These are phyloP conservation scores for Cadophora gregata DNA, from an alignment of 2,329 filamentous ascomycete genomes.

Conservation along the genomic window DNA sequence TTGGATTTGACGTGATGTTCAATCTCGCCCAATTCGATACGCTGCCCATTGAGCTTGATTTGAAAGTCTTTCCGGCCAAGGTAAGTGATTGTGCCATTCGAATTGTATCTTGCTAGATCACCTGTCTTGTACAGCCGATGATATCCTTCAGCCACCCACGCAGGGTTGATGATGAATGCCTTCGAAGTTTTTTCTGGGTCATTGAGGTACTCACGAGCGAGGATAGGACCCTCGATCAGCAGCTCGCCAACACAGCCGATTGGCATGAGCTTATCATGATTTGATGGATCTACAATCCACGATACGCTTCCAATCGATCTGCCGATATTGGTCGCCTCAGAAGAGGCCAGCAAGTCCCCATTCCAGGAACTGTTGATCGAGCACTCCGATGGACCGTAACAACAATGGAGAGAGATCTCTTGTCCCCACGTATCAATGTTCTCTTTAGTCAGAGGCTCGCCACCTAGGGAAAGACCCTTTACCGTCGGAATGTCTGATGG, in stretches of 20 bases:
- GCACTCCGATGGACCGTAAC: constrained; percentile 1
- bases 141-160: constrained; percentile 55
- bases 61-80: constrained; percentile 62
- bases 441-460: not conserved
- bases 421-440: not conserved
- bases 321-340: constrained; percentile 9
- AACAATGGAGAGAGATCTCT: not conserved
- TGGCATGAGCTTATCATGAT: constrained; percentile 32
- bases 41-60: constrained; percentile 67
- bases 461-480: not conserved
- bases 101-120: constrained; percentile 60
- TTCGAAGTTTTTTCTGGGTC: constrained; percentile 61
- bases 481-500: constrained; percentile 14
- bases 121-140: constrained; percentile 62
- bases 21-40: constrained; percentile 56
- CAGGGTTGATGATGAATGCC: constrained; percentile 60
- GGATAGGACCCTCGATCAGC: constrained; percentile 55
- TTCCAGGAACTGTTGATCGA: not conserved
- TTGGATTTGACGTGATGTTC: constrained; percentile 33
- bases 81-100: constrained; percentile 42
- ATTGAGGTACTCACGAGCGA: constrained; percentile 65
- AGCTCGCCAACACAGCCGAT: constrained; percentile 39
- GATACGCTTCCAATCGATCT: not conserved
- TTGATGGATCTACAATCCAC: constrained; percentile 47
- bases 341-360: not conserved